These are phyloP conservation scores for Talaromyces liani DNA, from an alignment of 495 filamentous ascomycete genomes.

Conservation along the genomic window DNA sequence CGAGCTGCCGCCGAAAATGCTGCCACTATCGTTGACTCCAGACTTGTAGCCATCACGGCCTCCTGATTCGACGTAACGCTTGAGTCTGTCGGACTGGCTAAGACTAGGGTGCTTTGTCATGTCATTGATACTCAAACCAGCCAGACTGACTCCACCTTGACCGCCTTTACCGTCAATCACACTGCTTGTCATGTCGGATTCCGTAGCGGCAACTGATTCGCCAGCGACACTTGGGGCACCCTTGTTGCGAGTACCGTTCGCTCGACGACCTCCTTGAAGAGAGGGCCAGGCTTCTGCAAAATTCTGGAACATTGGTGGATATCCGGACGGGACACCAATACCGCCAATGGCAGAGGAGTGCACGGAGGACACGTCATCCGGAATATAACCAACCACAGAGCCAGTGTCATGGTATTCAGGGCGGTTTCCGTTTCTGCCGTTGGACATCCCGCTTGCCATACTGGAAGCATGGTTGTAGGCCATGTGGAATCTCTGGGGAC, in stretches of 20 bases:
- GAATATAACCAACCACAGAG: conserved; percentile 88
- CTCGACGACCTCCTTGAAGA: conserved; percentile 53
- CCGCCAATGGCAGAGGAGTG: conserved; percentile 88
- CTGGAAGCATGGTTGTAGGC: conserved; percentile 63
- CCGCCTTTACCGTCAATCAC: conserved; percentile 63
- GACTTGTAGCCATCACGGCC: conserved; percentile 44
- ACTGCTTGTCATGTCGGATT: conserved; percentile 70
- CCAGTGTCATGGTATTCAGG: conserved; percentile 79
- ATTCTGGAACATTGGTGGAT: conserved; percentile 91
- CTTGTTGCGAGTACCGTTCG: conserved; percentile 54
- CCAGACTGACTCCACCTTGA: conserved; percentile 77
- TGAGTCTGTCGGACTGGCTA: conserved; percentile 76
- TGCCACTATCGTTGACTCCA: conserved; percentile 48
- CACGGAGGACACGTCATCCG: conserved; percentile 93
- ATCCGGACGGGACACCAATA: conserved; percentile 69
- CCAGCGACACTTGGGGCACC: conserved; percentile 74
- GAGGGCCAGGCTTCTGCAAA: conserved; percentile 89
- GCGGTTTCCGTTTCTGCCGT: conserved; percentile 43
- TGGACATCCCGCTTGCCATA: conserved; percentile 40
- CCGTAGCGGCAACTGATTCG: conserved; percentile 82
- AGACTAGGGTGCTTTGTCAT: conserved; percentile 70
- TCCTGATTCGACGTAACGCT: conserved; percentile 80
- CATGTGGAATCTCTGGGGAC: conserved; percentile 83
- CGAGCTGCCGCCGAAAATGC: conserved; percentile 71
- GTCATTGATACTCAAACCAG: conserved; percentile 71